Evolutionary conservation across 495 filamentous ascomycete genomes (phyloP).

Genomic region (Penicillium lagena): DNA sequence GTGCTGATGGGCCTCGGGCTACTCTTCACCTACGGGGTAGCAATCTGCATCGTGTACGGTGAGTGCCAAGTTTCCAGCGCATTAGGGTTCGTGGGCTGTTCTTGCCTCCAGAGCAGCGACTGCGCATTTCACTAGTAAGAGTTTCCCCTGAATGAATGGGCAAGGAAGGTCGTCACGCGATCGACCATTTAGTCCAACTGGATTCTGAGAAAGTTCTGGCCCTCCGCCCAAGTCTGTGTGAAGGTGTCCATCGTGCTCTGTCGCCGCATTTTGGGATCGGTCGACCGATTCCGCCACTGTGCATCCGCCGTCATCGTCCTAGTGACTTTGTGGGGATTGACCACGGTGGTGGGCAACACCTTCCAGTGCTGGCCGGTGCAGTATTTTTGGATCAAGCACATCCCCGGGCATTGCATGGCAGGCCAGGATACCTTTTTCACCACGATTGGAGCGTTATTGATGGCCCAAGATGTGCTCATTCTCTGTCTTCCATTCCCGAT

Average conservation of each 20-base stretch:
- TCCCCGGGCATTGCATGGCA: constrained; percentile 21
- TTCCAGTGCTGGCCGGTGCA: constrained; percentile 28
- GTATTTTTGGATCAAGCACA: constrained; percentile 22
- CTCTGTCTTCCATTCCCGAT: constrained; percentile 24
- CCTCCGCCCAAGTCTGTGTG: constrained; percentile 17
- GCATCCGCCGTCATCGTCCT: constrained; percentile 13
- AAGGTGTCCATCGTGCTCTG: constrained; percentile 33
- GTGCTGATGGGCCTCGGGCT: constrained; percentile 14
- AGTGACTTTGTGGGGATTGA: constrained; percentile 16
- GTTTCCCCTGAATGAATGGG: neutral
- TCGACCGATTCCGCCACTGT: constrained; percentile 4
- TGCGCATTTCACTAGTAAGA: constrained; percentile 9
- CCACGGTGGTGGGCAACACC: constrained; percentile 16
- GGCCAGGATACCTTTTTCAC: constrained; percentile 12
- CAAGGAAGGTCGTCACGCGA: neutral
- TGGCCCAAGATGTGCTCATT: constrained; percentile 18
- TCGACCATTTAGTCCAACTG: constrained; percentile 10
- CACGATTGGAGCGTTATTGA: constrained; percentile 14
- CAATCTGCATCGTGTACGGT: constrained; percentile 13
- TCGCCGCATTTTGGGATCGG: constrained; percentile 18
- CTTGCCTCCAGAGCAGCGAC: constrained; percentile 1
- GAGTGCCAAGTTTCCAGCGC: neutral
- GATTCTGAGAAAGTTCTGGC: constrained; percentile 22
- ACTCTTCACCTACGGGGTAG: constrained; percentile 10
- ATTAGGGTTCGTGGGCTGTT: no score